These are phyloP conservation scores for Neolentinus lepideus DNA, from an alignment of 1,284 basidiomycete species.

Conservation along the genomic window DNA sequence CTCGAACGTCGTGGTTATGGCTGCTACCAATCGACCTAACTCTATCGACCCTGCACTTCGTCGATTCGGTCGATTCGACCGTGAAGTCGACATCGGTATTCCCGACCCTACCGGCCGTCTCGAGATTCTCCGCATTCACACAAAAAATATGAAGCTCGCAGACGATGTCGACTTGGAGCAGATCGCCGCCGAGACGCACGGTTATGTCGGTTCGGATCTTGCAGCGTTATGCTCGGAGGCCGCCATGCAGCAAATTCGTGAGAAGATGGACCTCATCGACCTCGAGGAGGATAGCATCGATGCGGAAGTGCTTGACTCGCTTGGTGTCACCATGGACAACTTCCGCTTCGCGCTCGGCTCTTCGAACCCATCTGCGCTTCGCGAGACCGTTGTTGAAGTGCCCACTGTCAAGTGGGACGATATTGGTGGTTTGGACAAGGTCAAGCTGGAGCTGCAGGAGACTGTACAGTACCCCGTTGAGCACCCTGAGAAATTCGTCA, in stretches of 20 bases:
- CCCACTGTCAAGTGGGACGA: constrained; percentile 98
- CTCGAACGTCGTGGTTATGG: constrained; percentile 99
- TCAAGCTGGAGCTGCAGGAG: constrained; percentile 99
- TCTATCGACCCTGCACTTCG: constrained; percentile 98
- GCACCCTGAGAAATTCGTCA: constrained; percentile 99
- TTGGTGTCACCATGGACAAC: constrained; percentile 97
- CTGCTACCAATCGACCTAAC: constrained; percentile 97
- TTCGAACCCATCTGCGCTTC: constrained; percentile 94
- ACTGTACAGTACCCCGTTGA: constrained; percentile 99
- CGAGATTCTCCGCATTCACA: constrained; percentile 98
- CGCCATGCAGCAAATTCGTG: constrained; percentile 97
- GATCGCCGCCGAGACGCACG: constrained; percentile 98
- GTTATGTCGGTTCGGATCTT: constrained; percentile 97
- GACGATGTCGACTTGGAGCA: constrained; percentile 98
- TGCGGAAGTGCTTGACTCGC: constrained; percentile 92
- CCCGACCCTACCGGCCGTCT: constrained; percentile 98
- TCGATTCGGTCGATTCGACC: constrained; percentile 98
- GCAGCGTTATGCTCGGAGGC: constrained; percentile 96
- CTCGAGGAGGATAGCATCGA: constrained; percentile 94
- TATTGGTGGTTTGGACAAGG: constrained; percentile 98
- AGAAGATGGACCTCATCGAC: constrained; percentile 97
- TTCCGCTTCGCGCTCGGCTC: constrained; percentile 94
- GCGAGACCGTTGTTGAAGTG: constrained; percentile 95
- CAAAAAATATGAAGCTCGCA: constrained; percentile 99
- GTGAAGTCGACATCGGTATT: constrained; percentile 98